Evolutionary conservation across 2,329 filamentous ascomycete genomes (phyloP), one percentile per base, ranked within the genome.

Genomic region (Alternaria gaisen): DNA sequence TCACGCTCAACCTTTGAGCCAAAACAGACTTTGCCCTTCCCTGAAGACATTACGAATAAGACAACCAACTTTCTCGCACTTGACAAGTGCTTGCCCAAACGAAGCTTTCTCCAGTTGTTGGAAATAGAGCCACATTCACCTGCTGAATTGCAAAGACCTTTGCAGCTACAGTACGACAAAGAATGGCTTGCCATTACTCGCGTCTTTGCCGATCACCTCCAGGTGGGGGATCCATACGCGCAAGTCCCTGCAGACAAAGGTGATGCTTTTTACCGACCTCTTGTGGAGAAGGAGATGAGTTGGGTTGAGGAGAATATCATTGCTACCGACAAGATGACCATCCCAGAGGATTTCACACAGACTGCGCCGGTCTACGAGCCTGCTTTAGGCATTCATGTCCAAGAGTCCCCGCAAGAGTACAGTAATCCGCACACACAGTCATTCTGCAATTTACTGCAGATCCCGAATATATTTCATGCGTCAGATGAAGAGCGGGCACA

Each of bases 101-200:
- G 91, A 14, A 87, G 93, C 61, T 98, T 94, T 74, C 83, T 99
- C 2, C 93, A 98, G 69, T 83, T 98, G 3, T 82, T 91, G 34
- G 86, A 91, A 32, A 65, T 76, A n/a, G 65, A 70, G 11, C 66
- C 72, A 20, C 65, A 72, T n/a, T 48, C 66, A 4, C 61, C 69
- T 5, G 50, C 55, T 7, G 63, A 76, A 24, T 42, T 80, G 51
- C 53, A 71, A 16, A 79, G 82, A 2, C 88, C 88, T 1, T 86
- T 88, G 67, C 83, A 81, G 11, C 83, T 97, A 0, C 82, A 88
- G 48, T 98, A 99, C 75, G 95, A 99, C 77, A 88, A 90, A 11
- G 95, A 99, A 80, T 99, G 94, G 94, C 88, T 99, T 8, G 91
- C 95, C 42, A 97, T 99, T 65, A 94, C 90, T 12, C 91, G 94